A percentile compares a stretch with the other conserved stretches of the same genome.
These are phyloP conservation scores for Apiospora sp. DNA, from an alignment of 2,329 filamentous ascomycete species.

Conservation along the genomic window DNA sequence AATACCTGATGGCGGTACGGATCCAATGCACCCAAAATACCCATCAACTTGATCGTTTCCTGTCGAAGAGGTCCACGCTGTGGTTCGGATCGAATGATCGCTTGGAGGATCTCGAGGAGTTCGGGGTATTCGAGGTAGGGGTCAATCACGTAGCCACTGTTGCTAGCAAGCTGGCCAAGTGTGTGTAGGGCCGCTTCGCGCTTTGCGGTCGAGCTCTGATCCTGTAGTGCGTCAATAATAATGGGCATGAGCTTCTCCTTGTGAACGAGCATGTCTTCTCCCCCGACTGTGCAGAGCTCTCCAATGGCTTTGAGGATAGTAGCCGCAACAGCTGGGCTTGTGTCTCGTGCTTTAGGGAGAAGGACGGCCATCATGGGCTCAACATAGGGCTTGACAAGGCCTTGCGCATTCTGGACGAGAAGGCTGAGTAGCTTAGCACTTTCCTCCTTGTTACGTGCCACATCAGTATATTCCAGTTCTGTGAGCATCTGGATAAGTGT, in stretches of 20 bases:
- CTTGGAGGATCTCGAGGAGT: slow-evolving; percentile 89
- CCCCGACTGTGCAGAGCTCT: slow-evolving; percentile 91
- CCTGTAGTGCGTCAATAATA: slow-evolving; percentile 91
- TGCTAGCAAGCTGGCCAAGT: slow-evolving; percentile 90
- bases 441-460: slow-evolving; percentile 93
- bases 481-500: slow-evolving; percentile 95
- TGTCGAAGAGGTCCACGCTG: slow-evolving; percentile 85
- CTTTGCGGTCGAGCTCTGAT: slow-evolving; percentile 89
- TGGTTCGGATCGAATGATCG: slow-evolving; percentile 89
- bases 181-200: slow-evolving; percentile 91
- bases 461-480: slow-evolving; percentile 95
- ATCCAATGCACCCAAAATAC: slow-evolving; percentile 92
- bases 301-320: slow-evolving; percentile 96
- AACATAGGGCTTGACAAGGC: slow-evolving; percentile 94
- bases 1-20: slow-evolving; percentile 88
- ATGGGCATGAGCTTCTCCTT: slow-evolving; percentile 93
- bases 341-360: slow-evolving; percentile 89
- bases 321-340: slow-evolving; percentile 86
- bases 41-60: slow-evolving; percentile 96
- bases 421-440: slow-evolving; percentile 92
- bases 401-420: slow-evolving; percentile 90
- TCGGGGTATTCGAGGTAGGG: slow-evolving; percentile 96
- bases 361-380: slow-evolving; percentile 95
- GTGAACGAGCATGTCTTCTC: slow-evolving; percentile 91
- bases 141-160: slow-evolving; percentile 96